Base-by-base conservation (phyloP, 768 basidiomycete species). In the Amanita jacksonii region DNA sequence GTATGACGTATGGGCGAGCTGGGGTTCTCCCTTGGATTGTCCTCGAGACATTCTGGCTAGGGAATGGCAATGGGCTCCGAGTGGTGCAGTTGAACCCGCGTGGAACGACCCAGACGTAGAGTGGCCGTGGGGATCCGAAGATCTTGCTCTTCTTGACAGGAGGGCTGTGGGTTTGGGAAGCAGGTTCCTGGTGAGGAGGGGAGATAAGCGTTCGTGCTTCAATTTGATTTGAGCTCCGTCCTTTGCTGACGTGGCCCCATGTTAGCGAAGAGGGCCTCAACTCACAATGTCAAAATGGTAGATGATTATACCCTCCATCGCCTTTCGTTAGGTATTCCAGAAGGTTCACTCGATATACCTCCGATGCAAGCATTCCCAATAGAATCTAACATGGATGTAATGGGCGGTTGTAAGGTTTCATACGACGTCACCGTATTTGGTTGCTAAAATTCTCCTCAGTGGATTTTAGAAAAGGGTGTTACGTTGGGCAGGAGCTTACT, bases 381-480 rank as follows among this genome's bases (percentile, higher is more conserved):
- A 69, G 94, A 99, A 50, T 90, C 88, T 5, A 91, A 93, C 61
- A 64, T 98, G 52, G 96, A 99, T 58, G 66, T 85, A 32, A 97
- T 97, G 86, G 91, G 92, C 39, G 94, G 79, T 55, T 66, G 93
- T 96, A 54, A 63, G 85, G 70, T 20, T 42, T 9, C 34, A n/a
- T n/a, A n/a, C n/a, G n/a, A n/a, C n/a, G n/a, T n/a, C n/a, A n/a
- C n/a, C n/a, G n/a, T n/a, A 19, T 3, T n/a, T 18, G 25, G 36
- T 18, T 42, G 9, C 15, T 30, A 46, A 31, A 41, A 51, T 28
- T 32, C 22, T 49, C 19, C 50, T 41, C 34, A 70, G 93, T 98
- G 58, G 91, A 97, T 62, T 97, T 96, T 61, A 71, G 88, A 45
- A 99, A 99, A 65, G 96, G 96, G 2, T 99, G 96, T 58, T 98